Evolutionary conservation across 345 rosid species (phyloP).

Genomic region (Salix arbutifolia): DNA sequence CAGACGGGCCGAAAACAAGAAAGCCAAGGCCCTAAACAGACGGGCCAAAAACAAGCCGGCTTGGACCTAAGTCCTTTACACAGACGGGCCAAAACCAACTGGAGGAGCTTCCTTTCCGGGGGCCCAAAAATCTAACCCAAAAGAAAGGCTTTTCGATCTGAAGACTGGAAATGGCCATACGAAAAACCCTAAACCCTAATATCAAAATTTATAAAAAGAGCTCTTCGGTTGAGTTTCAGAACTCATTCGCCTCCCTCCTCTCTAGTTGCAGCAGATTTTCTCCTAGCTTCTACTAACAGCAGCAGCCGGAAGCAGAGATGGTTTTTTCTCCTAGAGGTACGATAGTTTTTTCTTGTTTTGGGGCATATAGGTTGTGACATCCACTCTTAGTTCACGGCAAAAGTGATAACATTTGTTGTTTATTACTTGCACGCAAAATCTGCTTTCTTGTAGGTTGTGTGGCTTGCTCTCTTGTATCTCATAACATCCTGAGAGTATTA

Average conservation of each 20-base stretch:
- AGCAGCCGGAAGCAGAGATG: not conserved
- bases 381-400: not conserved
- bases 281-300: too few relatives aligned
- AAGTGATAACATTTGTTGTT: not conserved
- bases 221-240: not conserved
- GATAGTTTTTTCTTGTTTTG: not conserved
- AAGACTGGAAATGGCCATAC: too few relatives aligned
- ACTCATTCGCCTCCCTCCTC: not conserved
- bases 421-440: not conserved
- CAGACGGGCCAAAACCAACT: too few relatives aligned
- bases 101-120: too few relatives aligned
- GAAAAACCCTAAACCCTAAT: conserved; percentile 16
- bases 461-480: not conserved
- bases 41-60: too few relatives aligned
- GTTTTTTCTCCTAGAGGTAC: conserved; percentile 26
- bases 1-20: too few relatives aligned
- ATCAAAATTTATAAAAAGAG: not conserved
- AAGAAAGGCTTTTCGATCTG: too few relatives aligned
- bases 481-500: not conserved
- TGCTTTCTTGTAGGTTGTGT: too few relatives aligned
- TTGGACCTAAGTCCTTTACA: too few relatives aligned
- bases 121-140: too few relatives aligned
- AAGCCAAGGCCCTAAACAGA: too few relatives aligned
- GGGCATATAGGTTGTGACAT: not conserved
- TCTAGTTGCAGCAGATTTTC: not conserved